phyloP scores from a whole-genome alignment of 805 yeast genomes.

The Limtongozyma cylindracea region DNA sequence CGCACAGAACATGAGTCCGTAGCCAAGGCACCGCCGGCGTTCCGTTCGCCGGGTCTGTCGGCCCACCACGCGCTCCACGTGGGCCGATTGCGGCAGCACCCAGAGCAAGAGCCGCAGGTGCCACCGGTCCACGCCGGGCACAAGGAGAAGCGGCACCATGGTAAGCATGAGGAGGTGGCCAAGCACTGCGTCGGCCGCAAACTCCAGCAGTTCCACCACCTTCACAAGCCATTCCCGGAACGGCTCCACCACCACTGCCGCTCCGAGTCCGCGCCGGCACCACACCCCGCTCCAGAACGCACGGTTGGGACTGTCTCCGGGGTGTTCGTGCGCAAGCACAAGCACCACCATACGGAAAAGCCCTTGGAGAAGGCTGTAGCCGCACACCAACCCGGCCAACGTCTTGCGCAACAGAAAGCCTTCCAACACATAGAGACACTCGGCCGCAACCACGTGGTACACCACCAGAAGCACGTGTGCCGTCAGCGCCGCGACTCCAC shows the following conservation, averaged over 20 bases:
- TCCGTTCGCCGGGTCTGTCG: no score
- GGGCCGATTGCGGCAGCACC: no score
- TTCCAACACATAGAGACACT: no score
- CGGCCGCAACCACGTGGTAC: no score
- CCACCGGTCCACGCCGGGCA: constrained; percentile 40
- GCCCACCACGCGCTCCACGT: no score
- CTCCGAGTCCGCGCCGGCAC: constrained; percentile 35
- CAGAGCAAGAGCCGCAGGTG: constrained; percentile 46
- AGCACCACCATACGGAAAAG: constrained; percentile 23
- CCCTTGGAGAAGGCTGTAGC: constrained; percentile 27
- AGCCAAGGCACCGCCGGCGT: no score
- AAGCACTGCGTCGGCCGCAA: constrained; percentile 35
- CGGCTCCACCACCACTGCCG: constrained; percentile 36
- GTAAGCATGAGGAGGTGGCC: constrained; percentile 30
- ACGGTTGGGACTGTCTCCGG: constrained; percentile 28
- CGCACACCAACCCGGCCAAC: constrained; percentile 32
- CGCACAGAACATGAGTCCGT: no score
- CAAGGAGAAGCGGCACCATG: constrained; percentile 34
- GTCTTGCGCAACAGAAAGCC: constrained; percentile 37
- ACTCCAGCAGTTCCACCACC: constrained; percentile 36
- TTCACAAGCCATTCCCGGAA: constrained; percentile 38
- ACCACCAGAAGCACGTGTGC: no score
- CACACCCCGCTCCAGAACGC: constrained; percentile 60
- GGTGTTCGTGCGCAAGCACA: constrained; percentile 34
- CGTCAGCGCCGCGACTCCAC: no score